These are phyloP conservation scores for Entomortierella beljakovae DNA, from an alignment of 192 early-diverging fungal genomes.

Conservation along the genomic window DNA sequence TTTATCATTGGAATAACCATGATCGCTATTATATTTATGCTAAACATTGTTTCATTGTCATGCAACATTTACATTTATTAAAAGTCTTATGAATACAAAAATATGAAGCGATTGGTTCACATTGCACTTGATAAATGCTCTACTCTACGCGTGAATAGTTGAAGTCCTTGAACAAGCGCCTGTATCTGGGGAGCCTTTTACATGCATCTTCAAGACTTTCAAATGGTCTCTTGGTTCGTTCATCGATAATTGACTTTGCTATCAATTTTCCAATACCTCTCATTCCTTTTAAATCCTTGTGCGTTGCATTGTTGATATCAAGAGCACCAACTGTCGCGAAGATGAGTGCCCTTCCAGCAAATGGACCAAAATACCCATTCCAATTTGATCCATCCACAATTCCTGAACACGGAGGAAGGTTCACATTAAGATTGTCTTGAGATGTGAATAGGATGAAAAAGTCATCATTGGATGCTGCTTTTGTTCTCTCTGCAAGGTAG, in stretches of 20 bases:
- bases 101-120: too few species aligned
- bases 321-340: conserved; percentile 21
- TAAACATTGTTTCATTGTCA: too few species aligned
- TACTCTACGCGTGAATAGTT: conserved; percentile 5
- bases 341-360: conserved; percentile 35
- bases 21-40: too few species aligned
- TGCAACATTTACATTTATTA: too few species aligned
- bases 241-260: conserved; percentile 10
- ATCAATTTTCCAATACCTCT: conserved; percentile 10
- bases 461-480: conserved; percentile 38
- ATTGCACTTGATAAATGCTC: too few species aligned
- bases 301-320: conserved; percentile 21
- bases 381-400: conserved; percentile 42
- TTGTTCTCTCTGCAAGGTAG: conserved; percentile 20
- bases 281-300: conserved; percentile 22
- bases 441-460: conserved; percentile 38
- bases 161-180: conserved; percentile 7
- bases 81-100: too few species aligned
- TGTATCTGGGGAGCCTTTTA: conserved; percentile 1
- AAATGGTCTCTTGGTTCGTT: conserved; percentile 30
- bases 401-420: conserved; percentile 21
- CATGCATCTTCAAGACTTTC: conserved; percentile 28
- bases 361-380: conserved; percentile 40
- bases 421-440: conserved; percentile 11
- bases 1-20: too few species aligned